Percentiles rank a stretch among this genome's conserved stretches.
phyloP scores from a whole-genome alignment of 805 yeast genomes.

The Blastobotrys mokoenaii region DNA sequence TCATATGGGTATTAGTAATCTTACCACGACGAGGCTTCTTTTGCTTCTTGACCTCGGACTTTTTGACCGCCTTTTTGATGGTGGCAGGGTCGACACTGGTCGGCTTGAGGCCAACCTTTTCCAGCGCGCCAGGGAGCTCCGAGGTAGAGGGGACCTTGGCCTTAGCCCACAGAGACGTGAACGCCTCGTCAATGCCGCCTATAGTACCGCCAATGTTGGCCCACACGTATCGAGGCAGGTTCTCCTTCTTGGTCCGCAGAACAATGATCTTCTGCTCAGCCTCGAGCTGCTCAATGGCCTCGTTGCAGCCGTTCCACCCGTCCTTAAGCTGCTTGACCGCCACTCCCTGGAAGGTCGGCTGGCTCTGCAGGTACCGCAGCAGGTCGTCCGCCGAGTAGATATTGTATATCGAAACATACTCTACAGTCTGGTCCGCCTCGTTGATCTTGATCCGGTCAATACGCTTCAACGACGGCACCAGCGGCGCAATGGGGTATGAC shows the following conservation, averaged over 20 bases:
- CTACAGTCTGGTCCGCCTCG: constrained; percentile 53
- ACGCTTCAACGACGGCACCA: constrained; percentile 63
- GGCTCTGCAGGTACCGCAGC: constrained; percentile 62
- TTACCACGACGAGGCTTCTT: constrained; percentile 90
- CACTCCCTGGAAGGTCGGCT: constrained; percentile 80
- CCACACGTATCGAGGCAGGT: constrained; percentile 89
- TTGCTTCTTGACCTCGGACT: constrained; percentile 56
- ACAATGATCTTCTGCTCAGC: constrained; percentile 70
- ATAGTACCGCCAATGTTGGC: constrained; percentile 72
- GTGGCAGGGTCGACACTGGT: constrained; percentile 97
- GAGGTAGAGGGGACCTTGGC: constrained; percentile 75
- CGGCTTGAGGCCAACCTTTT: constrained; percentile 86
- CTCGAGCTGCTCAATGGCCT: constrained; percentile 72
- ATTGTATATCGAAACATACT: constrained; percentile 83
- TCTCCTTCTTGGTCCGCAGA: constrained; percentile 85
- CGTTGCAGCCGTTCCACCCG: constrained; percentile 90
- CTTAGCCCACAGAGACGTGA: constrained; percentile 69
- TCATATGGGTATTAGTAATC: constrained; percentile 93
- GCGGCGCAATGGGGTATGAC: constrained; percentile 50
- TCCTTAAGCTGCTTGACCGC: constrained; percentile 74
- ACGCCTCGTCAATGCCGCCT: constrained; percentile 69
- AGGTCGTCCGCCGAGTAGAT: constrained; percentile 76
- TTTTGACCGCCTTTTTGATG: constrained; percentile 56
- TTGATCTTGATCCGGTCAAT: constrained; percentile 72
- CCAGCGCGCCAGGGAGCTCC: constrained; percentile 68